These are phyloP conservation scores for Chaetoceros tenuissimus DNA, from an alignment of 108 stramenopile genomes.

Conservation along the genomic window DNA sequence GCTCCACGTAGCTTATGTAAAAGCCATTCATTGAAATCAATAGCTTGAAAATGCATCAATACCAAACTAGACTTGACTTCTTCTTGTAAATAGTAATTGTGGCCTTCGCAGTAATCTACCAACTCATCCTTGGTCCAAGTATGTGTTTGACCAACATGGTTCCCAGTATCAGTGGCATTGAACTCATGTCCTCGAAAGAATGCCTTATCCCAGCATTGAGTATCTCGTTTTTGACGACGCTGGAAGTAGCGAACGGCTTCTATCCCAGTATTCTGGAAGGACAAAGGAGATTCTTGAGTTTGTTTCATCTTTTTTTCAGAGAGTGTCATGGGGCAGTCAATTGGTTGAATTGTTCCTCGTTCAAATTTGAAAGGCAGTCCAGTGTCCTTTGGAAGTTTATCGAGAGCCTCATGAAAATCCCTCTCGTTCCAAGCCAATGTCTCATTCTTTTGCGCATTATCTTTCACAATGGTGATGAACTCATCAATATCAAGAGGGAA, in stretches of 20 bases:
- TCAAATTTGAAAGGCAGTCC: background rate
- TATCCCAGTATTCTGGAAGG: background rate
- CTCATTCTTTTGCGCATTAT: background rate
- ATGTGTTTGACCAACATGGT: background rate
- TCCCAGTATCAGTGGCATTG: background rate
- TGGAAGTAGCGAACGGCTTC: background rate
- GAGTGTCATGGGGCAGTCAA: constrained; percentile 1
- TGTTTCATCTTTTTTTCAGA: background rate
- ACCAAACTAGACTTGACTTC: background rate
- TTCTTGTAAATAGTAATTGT: background rate
- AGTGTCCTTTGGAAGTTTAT: background rate
- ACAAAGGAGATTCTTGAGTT: background rate
- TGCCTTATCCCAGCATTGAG: background rate
- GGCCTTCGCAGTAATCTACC: background rate
- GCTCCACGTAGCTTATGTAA: background rate
- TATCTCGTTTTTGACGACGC: no score
- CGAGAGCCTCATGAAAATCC: background rate
- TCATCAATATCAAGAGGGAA: constrained; percentile 4
- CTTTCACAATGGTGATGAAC: background rate
- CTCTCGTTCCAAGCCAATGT: background rate
- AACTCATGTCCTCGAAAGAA: constrained; percentile 1
- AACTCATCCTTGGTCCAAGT: background rate
- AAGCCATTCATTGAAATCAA: background rate
- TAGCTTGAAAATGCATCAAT: background rate
- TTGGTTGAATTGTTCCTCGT: background rate